Conservation (phyloP, 306 rosid species). For the Morella rubra region DNA sequence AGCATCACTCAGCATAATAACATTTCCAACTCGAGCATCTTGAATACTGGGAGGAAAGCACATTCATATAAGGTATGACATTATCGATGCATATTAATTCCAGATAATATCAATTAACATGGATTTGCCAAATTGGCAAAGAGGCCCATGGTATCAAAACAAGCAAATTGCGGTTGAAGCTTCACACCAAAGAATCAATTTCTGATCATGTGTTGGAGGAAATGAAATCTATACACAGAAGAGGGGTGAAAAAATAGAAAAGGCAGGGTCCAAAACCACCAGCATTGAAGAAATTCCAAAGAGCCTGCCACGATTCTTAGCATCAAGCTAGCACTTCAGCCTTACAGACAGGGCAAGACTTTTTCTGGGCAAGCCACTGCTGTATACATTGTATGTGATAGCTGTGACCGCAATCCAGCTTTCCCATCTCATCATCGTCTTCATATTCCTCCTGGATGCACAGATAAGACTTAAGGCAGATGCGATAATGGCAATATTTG, state of each 20-base stretch:
- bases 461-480: constrained; percentile 10
- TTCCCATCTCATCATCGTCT: constrained; percentile 79
- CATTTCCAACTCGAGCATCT: constrained; percentile 10
- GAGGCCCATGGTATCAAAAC: constrained; percentile 32
- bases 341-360: constrained; percentile 91
- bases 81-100: neutral
- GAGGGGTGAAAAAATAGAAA: constrained; percentile 19
- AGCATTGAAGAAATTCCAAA: constrained; percentile 4
- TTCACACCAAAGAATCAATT: constrained; percentile 56
- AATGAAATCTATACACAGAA: constrained; percentile 64
- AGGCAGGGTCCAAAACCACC: constrained; percentile 18
- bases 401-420: constrained; percentile 74
- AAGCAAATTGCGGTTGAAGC: constrained; percentile 28
- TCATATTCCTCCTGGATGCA: constrained; percentile 84
- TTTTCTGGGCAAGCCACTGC: constrained; percentile 89
- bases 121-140: constrained; percentile 21
- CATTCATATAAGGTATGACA: neutral
- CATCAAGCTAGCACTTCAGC: constrained; percentile 55
- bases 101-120: neutral
- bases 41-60: constrained; percentile 3
- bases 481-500: neutral
- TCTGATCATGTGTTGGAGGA: constrained; percentile 38
- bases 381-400: constrained; percentile 78
- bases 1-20: neutral
- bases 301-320: constrained; percentile 23